Conservation (phyloP, 2,329 filamentous ascomycete species). For the Orbilia oligospora region DNA sequence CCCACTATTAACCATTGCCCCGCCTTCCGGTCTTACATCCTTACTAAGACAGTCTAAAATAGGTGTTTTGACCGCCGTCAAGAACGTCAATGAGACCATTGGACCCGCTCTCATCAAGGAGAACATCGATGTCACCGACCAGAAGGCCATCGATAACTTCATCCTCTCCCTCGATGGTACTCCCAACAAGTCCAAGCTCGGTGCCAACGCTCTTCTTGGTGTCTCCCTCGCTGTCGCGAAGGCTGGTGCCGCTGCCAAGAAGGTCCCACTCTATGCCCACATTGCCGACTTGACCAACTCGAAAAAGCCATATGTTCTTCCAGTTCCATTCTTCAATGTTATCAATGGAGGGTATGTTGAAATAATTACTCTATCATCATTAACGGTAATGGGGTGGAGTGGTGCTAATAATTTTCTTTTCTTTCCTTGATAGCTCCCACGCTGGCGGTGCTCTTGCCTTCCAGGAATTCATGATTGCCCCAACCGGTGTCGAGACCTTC, state of each 20-base stretch:
- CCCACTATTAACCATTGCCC: slow-evolving; percentile 37
- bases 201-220: slow-evolving; percentile 90
- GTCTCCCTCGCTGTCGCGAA: slow-evolving; percentile 88
- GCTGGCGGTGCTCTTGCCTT: slow-evolving; percentile 95
- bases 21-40: background rate
- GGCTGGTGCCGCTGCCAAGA: slow-evolving; percentile 90
- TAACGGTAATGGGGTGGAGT: background rate
- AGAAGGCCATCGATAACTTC: slow-evolving; percentile 86
- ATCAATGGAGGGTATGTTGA: slow-evolving; percentile 76
- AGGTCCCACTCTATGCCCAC: slow-evolving; percentile 87
- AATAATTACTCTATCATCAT: background rate
- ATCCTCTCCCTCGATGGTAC: slow-evolving; percentile 88
- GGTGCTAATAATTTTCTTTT: slow-evolving; percentile 24
- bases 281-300: slow-evolving; percentile 88
- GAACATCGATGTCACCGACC: slow-evolving; percentile 86
- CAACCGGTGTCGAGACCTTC: slow-evolving; percentile 87
- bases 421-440: slow-evolving; percentile 78
- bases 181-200: slow-evolving; percentile 87
- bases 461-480: slow-evolving; percentile 97
- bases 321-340: slow-evolving; percentile 94
- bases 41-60: slow-evolving; percentile 64
- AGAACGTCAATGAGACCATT: slow-evolving; percentile 87
- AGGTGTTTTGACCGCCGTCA: slow-evolving; percentile 83
- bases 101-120: slow-evolving; percentile 86
- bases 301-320: slow-evolving; percentile 92